These are phyloP conservation scores for Mallotus japonicus DNA, from an alignment of 441 rosid genomes.

Conservation along the genomic window DNA sequence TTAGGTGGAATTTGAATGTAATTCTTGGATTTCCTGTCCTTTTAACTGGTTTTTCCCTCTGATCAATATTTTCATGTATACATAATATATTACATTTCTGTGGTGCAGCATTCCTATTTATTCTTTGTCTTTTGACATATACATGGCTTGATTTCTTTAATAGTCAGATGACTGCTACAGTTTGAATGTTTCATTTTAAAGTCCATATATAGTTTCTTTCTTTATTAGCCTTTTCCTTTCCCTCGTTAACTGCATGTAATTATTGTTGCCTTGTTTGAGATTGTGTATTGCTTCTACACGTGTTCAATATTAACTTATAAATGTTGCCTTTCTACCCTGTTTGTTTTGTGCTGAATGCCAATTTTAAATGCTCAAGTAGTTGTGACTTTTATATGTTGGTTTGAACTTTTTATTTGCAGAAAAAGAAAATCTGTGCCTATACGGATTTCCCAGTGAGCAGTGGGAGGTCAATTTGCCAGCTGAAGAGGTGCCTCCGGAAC, in stretches of 20 bases:
- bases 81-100: background rate
- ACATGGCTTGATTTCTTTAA: background rate
- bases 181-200: background rate
- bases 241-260: background rate
- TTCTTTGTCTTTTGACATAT: background rate
- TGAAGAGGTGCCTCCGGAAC: slow-evolving; percentile 68
- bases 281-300: background rate
- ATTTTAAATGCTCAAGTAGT: background rate
- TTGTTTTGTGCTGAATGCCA: background rate
- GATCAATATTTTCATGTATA: background rate
- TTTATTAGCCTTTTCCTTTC: background rate
- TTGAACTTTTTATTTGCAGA: slow-evolving; percentile 30
- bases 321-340: background rate
- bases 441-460: slow-evolving; percentile 65
- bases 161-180: background rate
- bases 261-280: background rate
- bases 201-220: background rate
- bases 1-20: background rate
- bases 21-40: background rate
- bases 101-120: background rate
- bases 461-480: slow-evolving; percentile 90
- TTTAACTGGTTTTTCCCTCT: background rate
- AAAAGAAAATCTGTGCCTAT: slow-evolving; percentile 63
- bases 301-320: background rate
- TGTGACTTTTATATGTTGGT: background rate